Conservation (phyloP, 805 yeast species). For the Candida nonsorbophila region DNA sequence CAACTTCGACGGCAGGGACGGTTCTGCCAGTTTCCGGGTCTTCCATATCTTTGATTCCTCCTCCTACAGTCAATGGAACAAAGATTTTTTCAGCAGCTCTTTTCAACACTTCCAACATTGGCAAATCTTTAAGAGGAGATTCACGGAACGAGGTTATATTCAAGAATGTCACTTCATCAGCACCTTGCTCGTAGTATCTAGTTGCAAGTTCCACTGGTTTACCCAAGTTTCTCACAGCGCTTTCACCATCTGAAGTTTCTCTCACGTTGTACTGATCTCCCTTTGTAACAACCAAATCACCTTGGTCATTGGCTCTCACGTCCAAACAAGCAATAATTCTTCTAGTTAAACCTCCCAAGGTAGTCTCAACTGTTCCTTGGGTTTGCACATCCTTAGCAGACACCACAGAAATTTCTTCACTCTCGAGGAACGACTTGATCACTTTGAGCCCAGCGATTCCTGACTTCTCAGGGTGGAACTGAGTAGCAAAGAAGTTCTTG, state of each 20-base stretch:
- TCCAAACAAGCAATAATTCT: conserved; percentile 95
- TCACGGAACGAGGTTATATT: conserved; percentile 95
- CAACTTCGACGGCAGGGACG: conserved; percentile 85
- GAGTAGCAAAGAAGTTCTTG: conserved; percentile 87
- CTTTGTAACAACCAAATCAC: conserved; percentile 95
- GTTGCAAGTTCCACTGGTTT: conserved; percentile 95
- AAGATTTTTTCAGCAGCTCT: conserved; percentile 84
- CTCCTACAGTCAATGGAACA: conserved; percentile 97
- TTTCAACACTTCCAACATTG: conserved; percentile 87
- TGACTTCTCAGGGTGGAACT: conserved; percentile 98
- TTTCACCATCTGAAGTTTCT: conserved; percentile 43
- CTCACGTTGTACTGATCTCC: conserved; percentile 99
- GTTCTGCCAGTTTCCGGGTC: conserved; percentile 74
- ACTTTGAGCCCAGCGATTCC: conserved; percentile 85
- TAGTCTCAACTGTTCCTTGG: conserved; percentile 11
- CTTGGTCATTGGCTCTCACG: conserved; percentile 91
- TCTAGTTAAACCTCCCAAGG: conserved; percentile 68
- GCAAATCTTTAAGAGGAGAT: conserved; percentile 88
- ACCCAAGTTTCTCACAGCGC: conserved; percentile 84
- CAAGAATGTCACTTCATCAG: conserved; percentile 92
- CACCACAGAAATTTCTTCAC: conserved; percentile 24
- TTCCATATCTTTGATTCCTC: conserved; percentile 87
- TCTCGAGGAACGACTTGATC: conserved; percentile 62
- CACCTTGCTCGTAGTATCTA: conserved; percentile 87
- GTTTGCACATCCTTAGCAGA: conserved; percentile 13